Evolutionary conservation across 768 basidiomycete species (phyloP).

Genomic region (Leucocoprinus leucothites): DNA sequence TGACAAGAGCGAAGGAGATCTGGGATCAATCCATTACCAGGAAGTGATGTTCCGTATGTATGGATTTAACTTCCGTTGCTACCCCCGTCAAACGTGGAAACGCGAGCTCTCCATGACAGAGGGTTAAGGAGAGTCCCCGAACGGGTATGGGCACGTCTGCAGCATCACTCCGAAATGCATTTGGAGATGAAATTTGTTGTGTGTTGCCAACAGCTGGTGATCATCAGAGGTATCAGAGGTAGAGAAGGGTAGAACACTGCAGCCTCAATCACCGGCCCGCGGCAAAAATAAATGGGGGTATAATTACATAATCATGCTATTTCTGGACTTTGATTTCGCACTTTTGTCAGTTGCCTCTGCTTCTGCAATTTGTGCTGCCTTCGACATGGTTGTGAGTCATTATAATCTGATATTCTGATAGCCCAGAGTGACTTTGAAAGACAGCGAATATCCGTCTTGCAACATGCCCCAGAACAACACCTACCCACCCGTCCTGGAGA

Average conservation of each 20-base stretch:
- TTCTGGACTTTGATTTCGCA: conserved; percentile 14
- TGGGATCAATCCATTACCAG: conserved; percentile 4
- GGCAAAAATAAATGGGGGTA: no score
- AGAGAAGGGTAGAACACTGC: not conserved
- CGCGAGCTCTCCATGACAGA: conserved; percentile 2
- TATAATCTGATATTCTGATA: not conserved
- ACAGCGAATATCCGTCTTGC: conserved; percentile 84
- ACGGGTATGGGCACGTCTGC: not conserved
- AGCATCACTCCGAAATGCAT: not conserved
- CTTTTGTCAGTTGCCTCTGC: conserved; percentile 12
- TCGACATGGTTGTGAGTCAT: conserved; percentile 24
- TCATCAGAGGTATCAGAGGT: not conserved
- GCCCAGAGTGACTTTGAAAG: not conserved
- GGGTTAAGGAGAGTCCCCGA: not conserved
- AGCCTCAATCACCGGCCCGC: no score
- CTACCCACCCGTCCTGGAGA: conserved; percentile 76
- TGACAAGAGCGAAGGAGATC: not conserved
- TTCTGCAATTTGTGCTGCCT: not conserved
- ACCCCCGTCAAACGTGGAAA: conserved; percentile 7
- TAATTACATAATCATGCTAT: conserved; percentile 3
- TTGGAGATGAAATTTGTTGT: not conserved
- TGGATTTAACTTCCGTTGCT: conserved; percentile 1
- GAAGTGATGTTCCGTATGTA: conserved; percentile 1
- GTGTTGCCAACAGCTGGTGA: not conserved
- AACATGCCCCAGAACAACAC: conserved; percentile 76